Evolutionary conservation across 345 rosid genomes (phyloP).

Genomic region (Capsella bursapastoris): DNA sequence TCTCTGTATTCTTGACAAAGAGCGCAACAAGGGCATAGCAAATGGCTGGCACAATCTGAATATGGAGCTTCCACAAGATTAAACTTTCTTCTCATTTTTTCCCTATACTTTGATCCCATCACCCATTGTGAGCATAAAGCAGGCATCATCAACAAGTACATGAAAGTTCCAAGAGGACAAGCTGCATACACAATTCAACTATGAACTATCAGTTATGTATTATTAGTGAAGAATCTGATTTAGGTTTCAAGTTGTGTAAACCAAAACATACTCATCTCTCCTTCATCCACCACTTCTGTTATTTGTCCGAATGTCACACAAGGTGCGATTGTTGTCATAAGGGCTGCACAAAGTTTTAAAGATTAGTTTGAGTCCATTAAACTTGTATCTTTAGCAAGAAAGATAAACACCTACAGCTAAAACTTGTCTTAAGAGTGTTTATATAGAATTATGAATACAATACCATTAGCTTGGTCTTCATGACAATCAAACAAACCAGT

Average conservation of each 20-base stretch:
- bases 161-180: conserved; percentile 48
- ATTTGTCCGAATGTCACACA: conserved; percentile 60
- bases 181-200: conserved; percentile 40
- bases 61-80: conserved; percentile 56
- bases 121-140: conserved; percentile 57
- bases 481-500: conserved; percentile 54
- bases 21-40: conserved; percentile 51
- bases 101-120: conserved; percentile 57
- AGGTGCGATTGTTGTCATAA: conserved; percentile 48
- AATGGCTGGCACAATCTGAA: conserved; percentile 49
- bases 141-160: conserved; percentile 53
- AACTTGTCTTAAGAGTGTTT: not conserved
- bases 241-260: not conserved
- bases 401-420: not conserved
- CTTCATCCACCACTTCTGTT: conserved; percentile 57
- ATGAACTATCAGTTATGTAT: not conserved
- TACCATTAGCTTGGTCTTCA: conserved; percentile 51
- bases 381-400: not conserved
- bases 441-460: conserved; percentile 16
- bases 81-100: conserved; percentile 51
- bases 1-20: conserved; percentile 61
- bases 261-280: conserved; percentile 50
- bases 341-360: conserved; percentile 40
- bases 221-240: not conserved
- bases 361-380: conserved; percentile 8